These are phyloP conservation scores for Solanum chilense DNA, from an alignment of 257 asterid species.

Conservation along the genomic window DNA sequence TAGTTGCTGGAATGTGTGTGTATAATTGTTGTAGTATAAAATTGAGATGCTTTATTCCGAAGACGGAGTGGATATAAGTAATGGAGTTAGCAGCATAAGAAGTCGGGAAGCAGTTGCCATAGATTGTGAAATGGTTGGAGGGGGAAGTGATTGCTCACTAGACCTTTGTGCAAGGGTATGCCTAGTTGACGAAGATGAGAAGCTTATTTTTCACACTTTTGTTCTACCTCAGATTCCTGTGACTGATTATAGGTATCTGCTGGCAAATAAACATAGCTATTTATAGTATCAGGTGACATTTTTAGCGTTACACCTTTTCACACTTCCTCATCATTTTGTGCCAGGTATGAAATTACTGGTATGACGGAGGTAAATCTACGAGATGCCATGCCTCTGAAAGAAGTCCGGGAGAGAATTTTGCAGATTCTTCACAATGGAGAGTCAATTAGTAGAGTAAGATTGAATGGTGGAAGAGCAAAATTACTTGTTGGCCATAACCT, in stretches of 20 bases:
- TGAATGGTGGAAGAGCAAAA: slow-evolving; percentile 33
- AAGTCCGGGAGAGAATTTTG: slow-evolving; percentile 33
- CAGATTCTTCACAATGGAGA: slow-evolving; percentile 38
- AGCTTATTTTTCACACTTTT: slow-evolving; percentile 30
- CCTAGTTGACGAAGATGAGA: slow-evolving; percentile 41
- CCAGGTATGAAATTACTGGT: slow-evolving; percentile 44
- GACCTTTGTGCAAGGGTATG: slow-evolving; percentile 48
- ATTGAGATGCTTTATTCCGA: slow-evolving; percentile 9
- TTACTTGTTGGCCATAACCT: slow-evolving; percentile 48
- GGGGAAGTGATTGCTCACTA: slow-evolving; percentile 48
- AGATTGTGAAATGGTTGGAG: slow-evolving; percentile 51
- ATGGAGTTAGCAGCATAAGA: slow-evolving; percentile 1
- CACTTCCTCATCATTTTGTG: neutral
- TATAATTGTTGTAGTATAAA: slow-evolving; percentile 8
- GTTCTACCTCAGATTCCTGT: slow-evolving; percentile 35
- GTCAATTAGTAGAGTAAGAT: slow-evolving; percentile 23
- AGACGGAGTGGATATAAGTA: slow-evolving; percentile 7
- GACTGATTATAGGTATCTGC: slow-evolving; percentile 37
- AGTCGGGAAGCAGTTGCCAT: slow-evolving; percentile 32
- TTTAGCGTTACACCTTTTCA: neutral
- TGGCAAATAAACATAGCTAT: neutral
- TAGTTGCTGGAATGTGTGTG: neutral
- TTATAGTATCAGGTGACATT: neutral
- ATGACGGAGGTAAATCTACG: slow-evolving; percentile 35
- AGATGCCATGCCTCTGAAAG: slow-evolving; percentile 44